Percentiles rank a stretch among this genome's conserved stretches.
Conservation (phyloP, 1,284 basidiomycete genomes). For the Ustilago nuda region DNA sequence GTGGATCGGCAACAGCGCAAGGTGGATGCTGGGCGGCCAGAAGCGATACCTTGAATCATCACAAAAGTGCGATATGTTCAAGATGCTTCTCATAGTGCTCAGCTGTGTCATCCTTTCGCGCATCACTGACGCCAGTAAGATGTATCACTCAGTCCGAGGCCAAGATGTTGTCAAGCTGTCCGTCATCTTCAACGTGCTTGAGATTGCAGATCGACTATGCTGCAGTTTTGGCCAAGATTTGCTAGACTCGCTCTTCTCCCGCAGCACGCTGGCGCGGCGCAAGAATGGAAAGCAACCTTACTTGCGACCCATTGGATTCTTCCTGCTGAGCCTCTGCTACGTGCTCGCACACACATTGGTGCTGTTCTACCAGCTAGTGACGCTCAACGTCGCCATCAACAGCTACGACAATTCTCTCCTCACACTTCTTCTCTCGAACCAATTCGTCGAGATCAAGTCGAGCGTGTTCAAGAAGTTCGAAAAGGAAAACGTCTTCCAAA, state of each 20-base stretch:
- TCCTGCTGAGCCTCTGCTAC: slow-evolving; percentile 84
- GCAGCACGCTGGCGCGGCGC: slow-evolving; percentile 81
- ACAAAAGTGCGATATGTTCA: slow-evolving; percentile 90
- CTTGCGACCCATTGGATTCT: slow-evolving; percentile 85
- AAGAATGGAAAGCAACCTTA: slow-evolving; percentile 71
- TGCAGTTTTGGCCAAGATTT: slow-evolving; percentile 98
- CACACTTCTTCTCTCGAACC: slow-evolving; percentile 94
- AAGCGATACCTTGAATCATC: slow-evolving; percentile 71
- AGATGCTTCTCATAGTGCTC: slow-evolving; percentile 80
- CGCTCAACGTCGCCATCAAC: slow-evolving; percentile 97
- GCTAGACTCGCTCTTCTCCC: slow-evolving; percentile 93
- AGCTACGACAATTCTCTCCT: slow-evolving; percentile 96
- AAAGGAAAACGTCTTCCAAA: slow-evolving; percentile 99
- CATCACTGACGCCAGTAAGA: slow-evolving; percentile 94
- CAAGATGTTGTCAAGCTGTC: slow-evolving; percentile 89
- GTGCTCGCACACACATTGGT: slow-evolving; percentile 85
- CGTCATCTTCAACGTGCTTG: slow-evolving; percentile 90
- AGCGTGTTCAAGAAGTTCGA: slow-evolving; percentile 99
- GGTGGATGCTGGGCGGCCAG: slow-evolving; percentile 52
- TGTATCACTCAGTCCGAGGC: slow-evolving; percentile 98
- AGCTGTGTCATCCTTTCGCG: slow-evolving; percentile 82
- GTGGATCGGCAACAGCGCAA: slow-evolving; percentile 46
- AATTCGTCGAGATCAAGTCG: slow-evolving; percentile 99
- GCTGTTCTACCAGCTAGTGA: slow-evolving; percentile 94
- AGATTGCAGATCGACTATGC: slow-evolving; percentile 93